A percentile compares a stretch with the other conserved stretches of the same genome.
Evolutionary conservation across 2,329 filamentous ascomycete species (phyloP).

Genomic region (Neocatenulostroma microsporum): DNA sequence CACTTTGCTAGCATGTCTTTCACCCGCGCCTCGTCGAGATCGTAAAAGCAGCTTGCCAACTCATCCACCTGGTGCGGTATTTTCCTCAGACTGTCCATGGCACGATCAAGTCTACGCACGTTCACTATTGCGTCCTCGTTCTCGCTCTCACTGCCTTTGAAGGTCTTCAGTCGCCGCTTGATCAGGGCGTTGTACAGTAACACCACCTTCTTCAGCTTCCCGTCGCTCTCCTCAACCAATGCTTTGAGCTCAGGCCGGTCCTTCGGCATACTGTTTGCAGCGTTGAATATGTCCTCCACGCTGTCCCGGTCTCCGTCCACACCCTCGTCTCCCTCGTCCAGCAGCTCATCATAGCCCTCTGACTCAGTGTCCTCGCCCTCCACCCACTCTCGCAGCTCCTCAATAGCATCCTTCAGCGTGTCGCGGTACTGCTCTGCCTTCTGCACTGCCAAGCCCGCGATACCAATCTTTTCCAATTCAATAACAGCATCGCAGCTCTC

Average conservation of each 20-base stretch:
- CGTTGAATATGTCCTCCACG: conserved; percentile 61
- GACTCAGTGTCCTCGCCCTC: conserved; percentile 50
- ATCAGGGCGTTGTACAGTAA: conserved; percentile 62
- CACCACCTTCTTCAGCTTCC: conserved; percentile 58
- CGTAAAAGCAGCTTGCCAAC: conserved; percentile 64
- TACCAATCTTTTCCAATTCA: conserved; percentile 56
- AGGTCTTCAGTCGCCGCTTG: conserved; percentile 58
- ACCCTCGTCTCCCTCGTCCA: conserved; percentile 33
- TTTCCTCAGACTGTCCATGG: conserved; percentile 48
- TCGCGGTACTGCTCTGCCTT: conserved; percentile 69
- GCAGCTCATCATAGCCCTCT: conserved; percentile 29
- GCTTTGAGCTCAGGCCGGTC: conserved; percentile 59
- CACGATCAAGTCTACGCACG: conserved; percentile 44
- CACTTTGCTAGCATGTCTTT: conserved; percentile 53
- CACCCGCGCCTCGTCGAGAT: conserved; percentile 53
- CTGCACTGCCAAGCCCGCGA: conserved; percentile 60
- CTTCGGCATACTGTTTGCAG: conserved; percentile 53
- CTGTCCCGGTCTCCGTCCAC: conserved; percentile 40
- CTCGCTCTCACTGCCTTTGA: conserved; percentile 14
- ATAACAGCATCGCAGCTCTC: conserved; percentile 68
- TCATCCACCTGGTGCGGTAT: conserved; percentile 64
- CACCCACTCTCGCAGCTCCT: conserved; percentile 82
- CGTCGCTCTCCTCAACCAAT: conserved; percentile 57
- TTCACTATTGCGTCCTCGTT: conserved; percentile 9
- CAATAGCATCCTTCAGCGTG: conserved; percentile 70